Base-by-base conservation (phyloP, 73 alveolate genomes). In the Paramecium primaurelia region DNA sequence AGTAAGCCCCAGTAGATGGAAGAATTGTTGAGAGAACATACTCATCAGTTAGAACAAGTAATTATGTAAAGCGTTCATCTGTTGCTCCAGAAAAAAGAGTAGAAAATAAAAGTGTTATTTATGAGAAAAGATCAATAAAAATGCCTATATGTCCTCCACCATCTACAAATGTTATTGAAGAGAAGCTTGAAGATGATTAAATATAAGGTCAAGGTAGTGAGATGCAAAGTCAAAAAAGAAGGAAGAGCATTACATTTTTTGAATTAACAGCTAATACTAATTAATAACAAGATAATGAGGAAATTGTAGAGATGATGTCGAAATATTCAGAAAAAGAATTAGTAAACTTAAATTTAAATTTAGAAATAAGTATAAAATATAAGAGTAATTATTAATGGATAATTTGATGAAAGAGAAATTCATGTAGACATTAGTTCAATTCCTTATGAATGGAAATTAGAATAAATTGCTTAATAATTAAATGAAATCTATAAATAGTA, bases 351-450 rank as follows among this genome's bases (percentile, higher is more conserved):
- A 22, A 45, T 44, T 20, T 44, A 25, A 12, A n/a, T 40, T 40
- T 40, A 80, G 91, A 80, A 49, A 47, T 10, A 49, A 80, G 77
- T 47, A 18, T 80, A 80, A 80, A 32, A 42, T 34, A 4, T 80
- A 28, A 80, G 75, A 80, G 91, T 80, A 1, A 42, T 80, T n/a
- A 80, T 80, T 18, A 47, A 42, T 44, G 91, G 77, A 45, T 30
- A 80, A 25, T 80, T 80, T 80, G 91, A 80, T 32, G 91, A 80
- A 80, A 42, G 91, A 80, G 91, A 80, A 47, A 80, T 80, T 26
- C 28, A 7, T 28, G 75, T 80, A 11, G 91, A 80, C 9, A 80
- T 80, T 80, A 32, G 64, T 2, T 44, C 47, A 44, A 80, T 80
- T 8, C 91, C 91, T 26, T 26, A 45, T 20, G 58, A 47, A 32